A percentile compares a stretch with the other conserved stretches of the same genome.
Evolutionary conservation across 305 asterid species (phyloP).

Genomic region (Fraxinus sp.): DNA sequence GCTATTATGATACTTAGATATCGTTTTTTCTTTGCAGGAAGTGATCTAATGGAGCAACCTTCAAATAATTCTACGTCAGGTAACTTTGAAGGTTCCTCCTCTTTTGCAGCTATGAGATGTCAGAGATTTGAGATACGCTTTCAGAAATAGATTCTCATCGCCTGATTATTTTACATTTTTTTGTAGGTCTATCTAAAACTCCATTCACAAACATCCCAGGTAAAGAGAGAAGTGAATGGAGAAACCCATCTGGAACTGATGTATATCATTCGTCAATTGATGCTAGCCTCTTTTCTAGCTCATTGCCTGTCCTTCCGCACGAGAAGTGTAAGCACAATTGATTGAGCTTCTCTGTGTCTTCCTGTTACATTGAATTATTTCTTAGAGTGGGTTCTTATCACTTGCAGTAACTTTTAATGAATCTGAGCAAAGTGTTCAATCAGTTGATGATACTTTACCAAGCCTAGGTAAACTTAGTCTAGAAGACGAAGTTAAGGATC

Average conservation of each 20-base stretch:
- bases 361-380: not conserved
- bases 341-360: not conserved
- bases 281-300: constrained; percentile 83
- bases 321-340: constrained; percentile 49
- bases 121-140: not conserved
- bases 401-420: constrained; percentile 61
- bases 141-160: constrained; percentile 6
- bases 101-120: not conserved
- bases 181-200: constrained; percentile 35
- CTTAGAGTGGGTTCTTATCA: constrained; percentile 10
- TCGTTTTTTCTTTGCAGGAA: constrained; percentile 31
- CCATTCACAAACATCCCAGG: constrained; percentile 30
- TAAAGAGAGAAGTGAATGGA: constrained; percentile 56
- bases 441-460: constrained; percentile 56
- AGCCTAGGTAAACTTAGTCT: constrained; percentile 40
- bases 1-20: constrained; percentile 14
- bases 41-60: constrained; percentile 52
- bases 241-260: constrained; percentile 45
- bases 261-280: constrained; percentile 52
- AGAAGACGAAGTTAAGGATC: constrained; percentile 49
- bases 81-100: constrained; percentile 27
- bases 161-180: constrained; percentile 14
- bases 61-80: constrained; percentile 34
- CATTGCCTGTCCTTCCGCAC: constrained; percentile 70
- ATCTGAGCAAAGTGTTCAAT: constrained; percentile 37